Conservation (phyloP, 495 filamentous ascomycete species). For the Aspergillus funiculosus region DNA sequence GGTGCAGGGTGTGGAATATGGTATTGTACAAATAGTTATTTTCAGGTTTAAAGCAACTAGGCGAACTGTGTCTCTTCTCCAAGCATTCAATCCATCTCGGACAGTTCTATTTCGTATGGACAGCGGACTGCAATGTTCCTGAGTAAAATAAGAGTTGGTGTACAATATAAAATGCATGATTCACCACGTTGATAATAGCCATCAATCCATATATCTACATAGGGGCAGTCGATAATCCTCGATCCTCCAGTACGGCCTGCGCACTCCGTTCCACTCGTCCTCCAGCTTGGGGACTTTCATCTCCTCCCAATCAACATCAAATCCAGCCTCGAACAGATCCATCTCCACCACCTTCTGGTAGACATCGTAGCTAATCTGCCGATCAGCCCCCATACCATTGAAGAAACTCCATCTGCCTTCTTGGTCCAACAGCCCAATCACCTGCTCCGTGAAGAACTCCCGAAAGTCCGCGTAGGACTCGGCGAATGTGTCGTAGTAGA, state of each 20-base stretch:
- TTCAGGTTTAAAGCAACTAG: conserved; percentile 26
- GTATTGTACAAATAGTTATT: conserved; percentile 44
- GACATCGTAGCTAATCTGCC: conserved; percentile 89
- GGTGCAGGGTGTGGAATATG: conserved; percentile 25
- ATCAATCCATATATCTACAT: conserved; percentile 56
- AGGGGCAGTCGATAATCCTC: conserved; percentile 66
- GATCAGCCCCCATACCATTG: conserved; percentile 90
- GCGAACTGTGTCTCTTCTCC: conserved; percentile 42
- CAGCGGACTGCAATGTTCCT: too few species aligned
- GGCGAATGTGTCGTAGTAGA: conserved; percentile 98
- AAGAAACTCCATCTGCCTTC: conserved; percentile 85
- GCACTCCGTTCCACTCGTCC: conserved; percentile 79
- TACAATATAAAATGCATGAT: neutral
- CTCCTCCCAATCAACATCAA: conserved; percentile 82
- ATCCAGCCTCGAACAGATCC: conserved; percentile 84
- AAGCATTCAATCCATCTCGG: neutral
- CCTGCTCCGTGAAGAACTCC: conserved; percentile 80
- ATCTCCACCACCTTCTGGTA: conserved; percentile 90
- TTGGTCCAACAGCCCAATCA: conserved; percentile 69
- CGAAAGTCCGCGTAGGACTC: conserved; percentile 83
- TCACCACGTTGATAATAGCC: too few species aligned
- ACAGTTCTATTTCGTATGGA: too few species aligned
- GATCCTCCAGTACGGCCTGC: conserved; percentile 81
- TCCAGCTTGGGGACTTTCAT: conserved; percentile 60
- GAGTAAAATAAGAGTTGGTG: neutral